Evolutionary conservation across 176 grass and related monocot species (phyloP).

Genomic region (Ensete ventricosum): DNA sequence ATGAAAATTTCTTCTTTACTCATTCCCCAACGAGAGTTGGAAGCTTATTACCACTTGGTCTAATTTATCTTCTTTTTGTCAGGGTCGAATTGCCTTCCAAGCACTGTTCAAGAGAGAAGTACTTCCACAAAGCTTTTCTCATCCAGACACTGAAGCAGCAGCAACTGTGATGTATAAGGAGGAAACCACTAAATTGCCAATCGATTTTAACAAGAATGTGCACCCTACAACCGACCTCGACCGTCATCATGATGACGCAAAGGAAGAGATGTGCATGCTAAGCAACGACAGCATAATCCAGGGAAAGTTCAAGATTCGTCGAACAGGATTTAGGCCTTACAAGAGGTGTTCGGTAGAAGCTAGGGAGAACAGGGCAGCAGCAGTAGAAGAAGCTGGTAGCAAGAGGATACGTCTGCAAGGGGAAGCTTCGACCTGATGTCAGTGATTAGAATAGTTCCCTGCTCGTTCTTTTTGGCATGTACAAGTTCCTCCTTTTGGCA

Average conservation of each 20-base stretch:
- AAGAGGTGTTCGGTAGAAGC: conserved; percentile 93
- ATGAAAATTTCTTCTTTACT: conserved; percentile 24
- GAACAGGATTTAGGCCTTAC: conserved; percentile 92
- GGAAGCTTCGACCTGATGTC: conserved; percentile 38
- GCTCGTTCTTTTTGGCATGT: background rate
- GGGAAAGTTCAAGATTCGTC: conserved; percentile 50
- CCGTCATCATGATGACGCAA: background rate
- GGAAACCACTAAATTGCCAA: conserved; percentile 11
- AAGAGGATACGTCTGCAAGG: conserved; percentile 85
- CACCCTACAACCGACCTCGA: conserved; percentile 5
- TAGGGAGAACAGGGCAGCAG: conserved; percentile 47
- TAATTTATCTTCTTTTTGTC: conserved; percentile 53
- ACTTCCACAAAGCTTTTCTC: conserved; percentile 94
- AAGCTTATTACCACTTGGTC: conserved; percentile 38
- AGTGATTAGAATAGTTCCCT: background rate
- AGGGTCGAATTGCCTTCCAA: conserved; percentile 95
- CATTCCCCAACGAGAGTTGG: conserved; percentile 22
- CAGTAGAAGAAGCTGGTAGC: conserved; percentile 45
- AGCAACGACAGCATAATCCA: conserved; percentile 13
- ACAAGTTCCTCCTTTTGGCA: background rate
- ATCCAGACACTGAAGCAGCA: conserved; percentile 36
- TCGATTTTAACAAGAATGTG: conserved; percentile 58
- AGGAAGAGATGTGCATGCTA: background rate
- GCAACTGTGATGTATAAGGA: conserved; percentile 29
- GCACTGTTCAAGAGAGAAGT: conserved; percentile 84